Evolutionary conservation across 2,329 filamentous ascomycete genomes (phyloP), one percentile per base, ranked within the genome.

Genomic region (Colletotrichum neosansevieriae): DNA sequence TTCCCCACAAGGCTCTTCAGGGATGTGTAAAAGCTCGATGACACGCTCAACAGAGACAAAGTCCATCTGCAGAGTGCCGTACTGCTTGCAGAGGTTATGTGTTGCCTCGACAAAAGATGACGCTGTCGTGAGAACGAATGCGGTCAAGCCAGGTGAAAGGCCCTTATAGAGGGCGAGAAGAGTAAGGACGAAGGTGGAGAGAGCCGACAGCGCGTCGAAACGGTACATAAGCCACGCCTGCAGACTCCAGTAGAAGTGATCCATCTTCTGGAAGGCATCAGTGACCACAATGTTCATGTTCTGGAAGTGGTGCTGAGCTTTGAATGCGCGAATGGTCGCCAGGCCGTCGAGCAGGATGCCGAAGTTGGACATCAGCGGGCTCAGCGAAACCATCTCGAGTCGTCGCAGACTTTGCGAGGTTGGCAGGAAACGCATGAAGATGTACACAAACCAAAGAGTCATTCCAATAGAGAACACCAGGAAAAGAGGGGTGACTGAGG

Each of bases 201-300:
- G 76, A 0, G 91, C 92, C 0, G 93, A 93, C 6, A 94, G 80
- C 9, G 83, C 79, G 72, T 93, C 91, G 63, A 96, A 95, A 12
- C 94, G 89, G 74, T 92, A 94, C 76, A 90, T 90, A 2, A 97
- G 84, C 94, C 94, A 97, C 7, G 89, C 89, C 72, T 97, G 93
- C 49, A 97, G 84, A 67, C 90, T 92, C 92, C 94, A 97, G 80
- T 97, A 97, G 80, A 97, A 97, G 77, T 98, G 94, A 74, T 98
- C 94, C 86, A 97, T 96, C 76, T 94, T 94, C 77, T 97, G 94
- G 76, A 97, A 97, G 17, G 90, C 89, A 75, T 97, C 94, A 0
- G 94, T 94, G 0, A 94, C 94, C 2, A 86, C 82, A 38, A 98
- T 91, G 59, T 97, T 93, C 58, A 90, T 87, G 70, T 90, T 87